phyloP scores from a whole-genome alignment of 345 rosid species.

The Cardiospermum halicacabum region DNA sequence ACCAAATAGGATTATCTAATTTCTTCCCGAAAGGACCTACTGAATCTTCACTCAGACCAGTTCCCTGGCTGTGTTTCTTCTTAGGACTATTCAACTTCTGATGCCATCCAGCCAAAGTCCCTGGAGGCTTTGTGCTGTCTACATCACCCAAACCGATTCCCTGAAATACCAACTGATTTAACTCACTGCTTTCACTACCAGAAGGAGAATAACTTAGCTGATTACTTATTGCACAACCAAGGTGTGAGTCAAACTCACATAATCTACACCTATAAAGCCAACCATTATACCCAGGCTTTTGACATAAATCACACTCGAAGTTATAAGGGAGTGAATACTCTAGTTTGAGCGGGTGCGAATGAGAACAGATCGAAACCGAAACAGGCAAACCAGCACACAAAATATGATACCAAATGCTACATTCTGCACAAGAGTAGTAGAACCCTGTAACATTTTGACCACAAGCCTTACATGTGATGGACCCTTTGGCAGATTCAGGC shows the following conservation, averaged over 20 bases:
- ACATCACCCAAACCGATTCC: constrained; percentile 3
- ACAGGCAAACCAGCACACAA: constrained; percentile 44
- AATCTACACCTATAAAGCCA: constrained; percentile 50
- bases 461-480: constrained; percentile 39
- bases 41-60: neutral
- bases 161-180: constrained; percentile 26
- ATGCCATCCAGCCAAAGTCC: constrained; percentile 20
- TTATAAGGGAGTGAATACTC: constrained; percentile 41
- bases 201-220: constrained; percentile 16
- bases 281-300: constrained; percentile 23
- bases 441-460: constrained; percentile 31
- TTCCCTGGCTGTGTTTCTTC: neutral
- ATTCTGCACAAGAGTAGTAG: constrained; percentile 34
- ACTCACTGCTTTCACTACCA: constrained; percentile 22
- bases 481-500: constrained; percentile 11
- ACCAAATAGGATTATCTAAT: neutral
- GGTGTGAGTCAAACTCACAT: constrained; percentile 53
- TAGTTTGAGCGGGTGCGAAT: constrained; percentile 44
- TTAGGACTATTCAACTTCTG: constrained; percentile 19
- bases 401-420: constrained; percentile 30
- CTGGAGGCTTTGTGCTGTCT: constrained; percentile 1
- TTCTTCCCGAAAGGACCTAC: neutral
- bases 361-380: constrained; percentile 26
- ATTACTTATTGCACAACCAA: constrained; percentile 33
- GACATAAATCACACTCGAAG: constrained; percentile 44